Conservation (phyloP, 768 basidiomycete genomes). For the Chalciporus pseudorubinellus region DNA sequence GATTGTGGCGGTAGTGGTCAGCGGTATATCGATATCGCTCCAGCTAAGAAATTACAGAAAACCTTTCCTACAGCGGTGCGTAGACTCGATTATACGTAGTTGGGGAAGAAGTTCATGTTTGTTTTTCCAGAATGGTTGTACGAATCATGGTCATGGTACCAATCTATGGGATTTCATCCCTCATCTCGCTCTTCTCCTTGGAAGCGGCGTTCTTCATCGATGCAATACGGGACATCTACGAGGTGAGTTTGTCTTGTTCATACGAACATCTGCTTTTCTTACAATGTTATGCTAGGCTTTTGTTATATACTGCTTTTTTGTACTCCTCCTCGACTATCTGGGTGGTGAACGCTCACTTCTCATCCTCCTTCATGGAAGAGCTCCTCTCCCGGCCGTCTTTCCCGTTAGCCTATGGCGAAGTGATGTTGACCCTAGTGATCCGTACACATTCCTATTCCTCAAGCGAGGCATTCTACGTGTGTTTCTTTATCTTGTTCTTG, state of each 20-base stretch:
- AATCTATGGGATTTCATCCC: conserved; percentile 84
- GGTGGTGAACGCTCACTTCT: conserved; percentile 94
- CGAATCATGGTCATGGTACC: conserved; percentile 98
- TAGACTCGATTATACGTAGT: not conserved
- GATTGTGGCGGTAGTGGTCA: conserved; percentile 67
- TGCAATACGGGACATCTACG: conserved; percentile 91
- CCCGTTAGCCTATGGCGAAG: conserved; percentile 79
- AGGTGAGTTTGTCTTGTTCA: conserved; percentile 50
- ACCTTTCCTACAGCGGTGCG: conserved; percentile 72
- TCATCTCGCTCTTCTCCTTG: conserved; percentile 91
- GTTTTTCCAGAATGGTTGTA: conserved; percentile 68
- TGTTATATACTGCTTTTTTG: conserved; percentile 92
- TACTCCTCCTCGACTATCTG: conserved; percentile 75
- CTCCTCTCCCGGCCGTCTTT: conserved; percentile 83
- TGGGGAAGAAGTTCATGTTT: conserved; percentile 5
- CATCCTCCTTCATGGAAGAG: conserved; percentile 87
- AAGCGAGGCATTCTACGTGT: conserved; percentile 94
- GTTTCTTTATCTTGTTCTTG: conserved; percentile 10
- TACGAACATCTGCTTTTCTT: not conserved
- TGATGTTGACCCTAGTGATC: conserved; percentile 93
- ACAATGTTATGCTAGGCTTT: conserved; percentile 57
- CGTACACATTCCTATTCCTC: conserved; percentile 88
- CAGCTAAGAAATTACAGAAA: conserved; percentile 88
- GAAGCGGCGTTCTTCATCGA: conserved; percentile 97
- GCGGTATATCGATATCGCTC: conserved; percentile 69